Evolutionary conservation across 1,139 yeast species (phyloP).

Genomic region (Yamadazyma pseudoaaseri): DNA sequence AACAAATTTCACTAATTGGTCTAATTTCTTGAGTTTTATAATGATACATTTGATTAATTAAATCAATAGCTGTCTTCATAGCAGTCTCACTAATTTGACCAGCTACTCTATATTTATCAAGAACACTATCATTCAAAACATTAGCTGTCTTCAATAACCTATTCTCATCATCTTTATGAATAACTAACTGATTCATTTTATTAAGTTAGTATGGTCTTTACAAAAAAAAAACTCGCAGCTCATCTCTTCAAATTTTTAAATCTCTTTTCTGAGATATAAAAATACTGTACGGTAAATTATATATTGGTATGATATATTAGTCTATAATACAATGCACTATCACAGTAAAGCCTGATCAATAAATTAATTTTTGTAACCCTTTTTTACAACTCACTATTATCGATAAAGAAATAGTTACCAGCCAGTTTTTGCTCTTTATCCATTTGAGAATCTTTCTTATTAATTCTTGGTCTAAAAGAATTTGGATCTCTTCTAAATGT

Average conservation of each 20-base stretch:
- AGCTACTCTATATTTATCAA: conserved; percentile 84
- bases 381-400: conserved; percentile 41
- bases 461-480: conserved; percentile 97
- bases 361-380: conserved; percentile 1
- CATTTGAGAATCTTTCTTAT: conserved; percentile 96
- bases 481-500: conserved; percentile 99
- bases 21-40: conserved; percentile 44
- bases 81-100: conserved; percentile 93
- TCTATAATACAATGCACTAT: conserved; percentile 2
- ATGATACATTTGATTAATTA: conserved; percentile 74
- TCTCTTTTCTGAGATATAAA: not conserved
- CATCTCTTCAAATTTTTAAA: conserved; percentile 3
- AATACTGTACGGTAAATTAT: not conserved
- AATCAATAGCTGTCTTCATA: conserved; percentile 59
- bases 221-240: conserved; percentile 3
- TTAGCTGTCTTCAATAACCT: conserved; percentile 74
- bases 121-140: conserved; percentile 55
- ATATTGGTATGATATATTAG: conserved; percentile 2
- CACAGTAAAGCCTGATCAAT: conserved; percentile 3
- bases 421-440: conserved; percentile 91
- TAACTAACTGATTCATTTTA: conserved; percentile 48
- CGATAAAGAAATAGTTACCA: conserved; percentile 96
- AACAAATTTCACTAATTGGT: conserved; percentile 74
- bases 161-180: conserved; percentile 71
- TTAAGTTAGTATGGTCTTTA: not conserved